Evolutionary conservation across 768 basidiomycete species (phyloP).

Genomic region (Cantharellus anzutake): DNA sequence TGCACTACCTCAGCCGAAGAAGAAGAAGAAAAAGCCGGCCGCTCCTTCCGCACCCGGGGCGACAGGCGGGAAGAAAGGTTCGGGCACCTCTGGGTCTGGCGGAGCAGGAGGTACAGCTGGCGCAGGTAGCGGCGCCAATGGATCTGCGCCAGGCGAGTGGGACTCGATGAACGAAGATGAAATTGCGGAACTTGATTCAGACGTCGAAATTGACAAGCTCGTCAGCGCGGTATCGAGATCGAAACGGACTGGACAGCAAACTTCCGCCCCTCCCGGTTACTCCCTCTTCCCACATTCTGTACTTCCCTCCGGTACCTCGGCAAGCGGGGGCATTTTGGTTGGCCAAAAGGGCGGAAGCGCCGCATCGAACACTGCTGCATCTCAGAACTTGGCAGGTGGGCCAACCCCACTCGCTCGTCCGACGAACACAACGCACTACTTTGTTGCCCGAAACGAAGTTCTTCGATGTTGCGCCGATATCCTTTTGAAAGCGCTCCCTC

Average conservation of each 20-base stretch:
- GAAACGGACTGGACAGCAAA: neutral
- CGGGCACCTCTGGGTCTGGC: neutral
- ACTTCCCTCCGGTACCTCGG: too few species aligned
- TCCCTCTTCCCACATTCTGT: too few species aligned
- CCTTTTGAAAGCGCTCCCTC: slow-evolving; percentile 2
- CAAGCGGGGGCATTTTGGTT: too few species aligned
- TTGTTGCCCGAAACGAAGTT: slow-evolving; percentile 8
- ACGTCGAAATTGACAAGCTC: slow-evolving; percentile 6
- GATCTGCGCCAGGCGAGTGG: neutral
- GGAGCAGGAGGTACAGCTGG: neutral
- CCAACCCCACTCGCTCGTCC: slow-evolving; percentile 7
- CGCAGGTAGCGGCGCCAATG: neutral
- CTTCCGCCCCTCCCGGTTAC: too few species aligned
- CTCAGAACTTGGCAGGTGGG: neutral
- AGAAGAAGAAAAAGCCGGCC: neutral
- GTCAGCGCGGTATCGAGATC: slow-evolving; percentile 2
- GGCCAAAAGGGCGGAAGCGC: too few species aligned
- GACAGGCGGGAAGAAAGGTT: neutral
- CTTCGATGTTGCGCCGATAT: slow-evolving; percentile 9
- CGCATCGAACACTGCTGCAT: too few species aligned
- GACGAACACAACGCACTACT: slow-evolving; percentile 4
- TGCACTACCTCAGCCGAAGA: slow-evolving; percentile 3
- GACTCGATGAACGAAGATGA: too few species aligned
- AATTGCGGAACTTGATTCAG: slow-evolving; percentile 7
- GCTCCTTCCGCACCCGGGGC: neutral